phyloP scores from a whole-genome alignment of 2,329 filamentous ascomycete species.

The Didymella arachidicola region DNA sequence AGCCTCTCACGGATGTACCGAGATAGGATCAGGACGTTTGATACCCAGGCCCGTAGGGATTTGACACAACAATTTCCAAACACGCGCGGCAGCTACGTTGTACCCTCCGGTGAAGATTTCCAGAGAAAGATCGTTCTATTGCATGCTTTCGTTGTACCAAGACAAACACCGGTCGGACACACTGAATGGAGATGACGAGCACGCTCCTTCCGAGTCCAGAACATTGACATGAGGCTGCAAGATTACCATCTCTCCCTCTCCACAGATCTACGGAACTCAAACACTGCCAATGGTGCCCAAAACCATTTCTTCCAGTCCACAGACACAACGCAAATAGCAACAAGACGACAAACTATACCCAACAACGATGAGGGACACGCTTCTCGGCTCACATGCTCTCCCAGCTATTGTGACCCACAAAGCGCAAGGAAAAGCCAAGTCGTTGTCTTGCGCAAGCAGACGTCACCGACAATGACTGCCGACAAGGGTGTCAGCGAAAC shows the following conservation, averaged over 20 bases:
- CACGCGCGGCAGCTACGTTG: neutral
- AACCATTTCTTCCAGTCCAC: neutral
- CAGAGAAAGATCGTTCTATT: neutral
- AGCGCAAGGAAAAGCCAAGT: neutral
- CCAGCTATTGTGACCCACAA: neutral
- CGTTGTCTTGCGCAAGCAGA: conserved; percentile 15
- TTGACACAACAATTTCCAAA: neutral
- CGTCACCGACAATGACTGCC: conserved; percentile 3
- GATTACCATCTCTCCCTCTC: conserved; percentile 2
- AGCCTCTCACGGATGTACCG: neutral
- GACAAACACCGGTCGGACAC: neutral
- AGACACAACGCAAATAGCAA: conserved; percentile 3
- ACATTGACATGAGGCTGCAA: neutral
- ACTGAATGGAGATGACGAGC: neutral
- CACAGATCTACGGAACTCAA: conserved; percentile 7
- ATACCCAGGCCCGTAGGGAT: neutral
- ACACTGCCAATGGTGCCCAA: conserved; percentile 6
- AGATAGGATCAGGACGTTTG: neutral
- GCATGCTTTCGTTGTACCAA: neutral
- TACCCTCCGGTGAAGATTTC: neutral
- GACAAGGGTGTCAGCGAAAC: neutral
- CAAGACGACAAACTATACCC: neutral
- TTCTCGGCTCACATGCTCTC: neutral
- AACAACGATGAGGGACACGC: neutral
- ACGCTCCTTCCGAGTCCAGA: neutral